phyloP scores from a whole-genome alignment of 345 rosid species.

The Eucalyptus albens region DNA sequence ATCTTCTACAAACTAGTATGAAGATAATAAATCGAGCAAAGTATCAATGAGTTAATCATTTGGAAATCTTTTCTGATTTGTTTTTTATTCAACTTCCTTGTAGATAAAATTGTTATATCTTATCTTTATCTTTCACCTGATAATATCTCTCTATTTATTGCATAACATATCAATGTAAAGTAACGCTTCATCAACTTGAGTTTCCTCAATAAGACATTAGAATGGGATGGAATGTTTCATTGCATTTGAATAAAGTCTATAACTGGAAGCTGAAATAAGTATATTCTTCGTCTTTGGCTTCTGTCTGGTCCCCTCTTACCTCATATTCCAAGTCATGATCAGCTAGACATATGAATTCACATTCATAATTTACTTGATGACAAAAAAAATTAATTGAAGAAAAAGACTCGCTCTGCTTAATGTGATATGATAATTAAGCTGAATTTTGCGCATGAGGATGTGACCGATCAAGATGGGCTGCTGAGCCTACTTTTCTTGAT shows the following conservation, averaged over 20 bases:
- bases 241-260: not conserved
- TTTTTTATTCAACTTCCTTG: no score
- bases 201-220: accelerated
- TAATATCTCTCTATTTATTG: no score
- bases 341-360: not conserved
- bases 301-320: not conserved
- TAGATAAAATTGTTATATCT: no score
- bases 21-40: no score
- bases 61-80: no score
- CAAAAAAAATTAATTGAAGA: not conserved
- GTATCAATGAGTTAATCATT: no score
- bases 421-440: not conserved
- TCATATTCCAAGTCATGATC: not conserved
- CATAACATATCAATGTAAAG: no score
- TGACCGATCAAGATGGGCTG: not conserved
- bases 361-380: not conserved
- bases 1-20: no score
- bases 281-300: not conserved
- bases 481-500: not conserved
- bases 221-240: not conserved
- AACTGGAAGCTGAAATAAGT: not conserved
- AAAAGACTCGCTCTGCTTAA: not conserved
- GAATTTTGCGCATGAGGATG: not conserved
- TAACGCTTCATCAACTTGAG: no score
- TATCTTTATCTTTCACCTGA: no score